Evolutionary conservation across 1,284 basidiomycete genomes (phyloP).

Genomic region (Mycena citricolor): DNA sequence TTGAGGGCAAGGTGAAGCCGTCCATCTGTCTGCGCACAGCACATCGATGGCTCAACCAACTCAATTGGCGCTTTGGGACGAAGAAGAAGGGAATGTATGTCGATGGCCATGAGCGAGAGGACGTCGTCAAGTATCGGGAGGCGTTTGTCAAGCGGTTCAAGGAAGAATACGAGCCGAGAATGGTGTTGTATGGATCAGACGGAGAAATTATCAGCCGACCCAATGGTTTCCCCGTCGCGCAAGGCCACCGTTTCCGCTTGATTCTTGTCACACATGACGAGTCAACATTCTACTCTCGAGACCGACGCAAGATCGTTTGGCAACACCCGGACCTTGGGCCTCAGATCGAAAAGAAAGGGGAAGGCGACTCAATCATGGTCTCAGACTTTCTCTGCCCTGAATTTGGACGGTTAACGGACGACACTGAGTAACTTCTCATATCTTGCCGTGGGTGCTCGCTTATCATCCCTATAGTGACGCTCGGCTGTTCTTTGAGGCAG

Average conservation of each 20-base stretch:
- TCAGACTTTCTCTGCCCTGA: constrained; percentile 31
- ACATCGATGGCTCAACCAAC: constrained; percentile 1
- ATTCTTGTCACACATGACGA: constrained; percentile 37
- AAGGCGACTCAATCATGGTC: constrained; percentile 36
- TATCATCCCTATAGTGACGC: constrained; percentile 24
- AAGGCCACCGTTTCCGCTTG: constrained; percentile 25
- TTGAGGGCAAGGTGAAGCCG: constrained; percentile 16
- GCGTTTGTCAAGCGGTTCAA: constrained; percentile 4
- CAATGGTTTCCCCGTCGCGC: constrained; percentile 26
- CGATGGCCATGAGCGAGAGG: constrained; percentile 13
- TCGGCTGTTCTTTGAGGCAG: constrained; percentile 32
- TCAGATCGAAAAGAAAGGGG: constrained; percentile 32
- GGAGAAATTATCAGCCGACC: constrained; percentile 21
- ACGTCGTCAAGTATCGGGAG: constrained; percentile 28
- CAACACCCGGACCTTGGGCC: constrained; percentile 19
- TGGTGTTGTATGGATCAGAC: constrained; percentile 29
- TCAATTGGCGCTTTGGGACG: constrained; percentile 2
- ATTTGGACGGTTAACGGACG: constrained; percentile 21
- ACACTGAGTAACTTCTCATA: constrained; percentile 26
- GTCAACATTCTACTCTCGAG: constrained; percentile 41
- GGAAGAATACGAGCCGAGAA: constrained; percentile 10
- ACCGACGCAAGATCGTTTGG: constrained; percentile 33
- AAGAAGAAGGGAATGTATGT: constrained; percentile 7
- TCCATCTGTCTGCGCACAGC: constrained; percentile 24
- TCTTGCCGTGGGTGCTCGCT: constrained; percentile 1